A percentile compares a stretch with the other conserved stretches of the same genome.
Conservation (phyloP, 176 grass and related monocot species). For the Coix lacrymajobi region DNA sequence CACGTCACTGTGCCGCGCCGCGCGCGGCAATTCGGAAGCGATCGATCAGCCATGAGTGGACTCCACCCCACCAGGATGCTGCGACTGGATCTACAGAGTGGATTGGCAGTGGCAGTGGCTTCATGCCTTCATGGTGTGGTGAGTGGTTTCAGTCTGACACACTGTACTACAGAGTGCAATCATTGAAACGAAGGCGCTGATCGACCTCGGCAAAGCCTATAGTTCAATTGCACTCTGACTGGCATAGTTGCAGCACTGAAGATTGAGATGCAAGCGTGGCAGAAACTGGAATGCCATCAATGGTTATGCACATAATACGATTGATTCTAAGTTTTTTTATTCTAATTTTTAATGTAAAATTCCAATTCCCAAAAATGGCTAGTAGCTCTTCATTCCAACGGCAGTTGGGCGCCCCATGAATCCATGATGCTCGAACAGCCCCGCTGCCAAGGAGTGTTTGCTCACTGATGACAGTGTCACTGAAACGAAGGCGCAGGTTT, state of each 20-base stretch:
- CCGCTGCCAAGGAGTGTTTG: not conserved
- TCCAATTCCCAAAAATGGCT: not conserved
- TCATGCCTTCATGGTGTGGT: not conserved
- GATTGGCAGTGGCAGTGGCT: not conserved
- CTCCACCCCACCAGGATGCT: not conserved
- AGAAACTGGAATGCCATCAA: not conserved
- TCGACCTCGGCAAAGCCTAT: not conserved
- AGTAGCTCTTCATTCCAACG: no score
- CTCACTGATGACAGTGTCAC: no score
- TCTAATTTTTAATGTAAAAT: not conserved
- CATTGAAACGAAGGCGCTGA: not conserved
- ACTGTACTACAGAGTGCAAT: not conserved
- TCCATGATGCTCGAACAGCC: not conserved
- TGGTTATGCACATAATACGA: not conserved
- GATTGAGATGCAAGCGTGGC: not conserved
- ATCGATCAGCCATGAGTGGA: not conserved
- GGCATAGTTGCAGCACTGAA: not conserved
- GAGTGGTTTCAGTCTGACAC: not conserved
- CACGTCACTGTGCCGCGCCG: not conserved
- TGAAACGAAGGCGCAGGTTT: no score
- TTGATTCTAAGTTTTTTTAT: not conserved
- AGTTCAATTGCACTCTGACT: not conserved
- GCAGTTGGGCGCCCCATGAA: not conserved
- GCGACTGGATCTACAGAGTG: not conserved
- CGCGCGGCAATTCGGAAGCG: not conserved